These are phyloP conservation scores for Termitomyces sp. DNA, from an alignment of 768 basidiomycete species.

Conservation along the genomic window DNA sequence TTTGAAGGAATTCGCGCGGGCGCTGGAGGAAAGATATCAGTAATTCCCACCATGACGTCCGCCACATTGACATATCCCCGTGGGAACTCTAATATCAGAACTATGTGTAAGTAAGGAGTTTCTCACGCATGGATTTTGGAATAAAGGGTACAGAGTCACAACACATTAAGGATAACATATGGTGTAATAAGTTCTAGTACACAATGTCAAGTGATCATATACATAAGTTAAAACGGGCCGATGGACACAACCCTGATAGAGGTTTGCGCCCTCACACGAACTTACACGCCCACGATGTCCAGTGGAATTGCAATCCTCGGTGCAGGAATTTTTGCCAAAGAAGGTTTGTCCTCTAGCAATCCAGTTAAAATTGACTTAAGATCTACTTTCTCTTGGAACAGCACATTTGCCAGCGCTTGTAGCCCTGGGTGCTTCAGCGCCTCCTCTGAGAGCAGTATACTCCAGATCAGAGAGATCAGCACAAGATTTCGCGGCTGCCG, in stretches of 20 bases:
- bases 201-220: too few species aligned
- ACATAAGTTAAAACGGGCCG: not conserved
- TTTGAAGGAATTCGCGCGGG: not conserved
- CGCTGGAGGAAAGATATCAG: not conserved
- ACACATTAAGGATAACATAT: too few species aligned
- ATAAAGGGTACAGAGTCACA: too few species aligned
- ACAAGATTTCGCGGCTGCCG: slow-evolving; percentile 42
- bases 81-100: too few species aligned
- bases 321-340: slow-evolving; percentile 72
- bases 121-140: too few species aligned
- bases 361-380: not conserved
- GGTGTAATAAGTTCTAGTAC: too few species aligned
- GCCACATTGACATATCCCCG: not conserved
- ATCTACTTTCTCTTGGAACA: slow-evolving; percentile 15
- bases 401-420: slow-evolving; percentile 79
- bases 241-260: not conserved
- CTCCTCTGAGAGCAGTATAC: slow-evolving; percentile 62
- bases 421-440: slow-evolving; percentile 38
- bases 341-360: slow-evolving; percentile 40
- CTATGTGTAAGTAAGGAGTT: too few species aligned
- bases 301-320: slow-evolving; percentile 72
- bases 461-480: slow-evolving; percentile 68
- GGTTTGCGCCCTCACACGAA: not conserved
- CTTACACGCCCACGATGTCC: slow-evolving; percentile 25
- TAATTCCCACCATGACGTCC: not conserved